Evolutionary conservation across 2,329 filamentous ascomycete genomes (phyloP).

Genomic region (Paecilomyces sp.): DNA sequence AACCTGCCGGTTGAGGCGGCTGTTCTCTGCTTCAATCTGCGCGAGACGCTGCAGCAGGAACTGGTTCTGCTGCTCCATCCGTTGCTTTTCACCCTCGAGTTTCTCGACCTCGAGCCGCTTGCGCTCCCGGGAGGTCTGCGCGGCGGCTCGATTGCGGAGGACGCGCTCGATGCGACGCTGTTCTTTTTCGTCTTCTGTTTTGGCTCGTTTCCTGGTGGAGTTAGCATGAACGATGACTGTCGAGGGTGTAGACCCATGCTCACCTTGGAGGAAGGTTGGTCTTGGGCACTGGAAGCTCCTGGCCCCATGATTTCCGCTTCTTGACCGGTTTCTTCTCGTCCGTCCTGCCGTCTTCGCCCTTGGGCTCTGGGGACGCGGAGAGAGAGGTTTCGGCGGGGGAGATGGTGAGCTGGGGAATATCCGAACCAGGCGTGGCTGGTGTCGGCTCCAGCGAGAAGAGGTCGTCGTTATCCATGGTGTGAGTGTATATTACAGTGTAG

Average conservation of each 20-base stretch:
- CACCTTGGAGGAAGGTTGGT: constrained; percentile 89
- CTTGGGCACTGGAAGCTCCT: constrained; percentile 92
- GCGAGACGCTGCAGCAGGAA: constrained; percentile 59
- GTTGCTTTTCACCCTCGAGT: constrained; percentile 58
- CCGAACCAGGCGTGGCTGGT: constrained; percentile 22
- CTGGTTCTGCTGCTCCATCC: constrained; percentile 64
- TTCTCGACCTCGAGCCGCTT: constrained; percentile 86
- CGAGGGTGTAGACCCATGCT: constrained; percentile 13
- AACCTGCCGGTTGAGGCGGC: constrained; percentile 43
- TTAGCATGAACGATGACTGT: constrained; percentile 2
- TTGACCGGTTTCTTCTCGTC: constrained; percentile 69
- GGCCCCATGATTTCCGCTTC: constrained; percentile 98
- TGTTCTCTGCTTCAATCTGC: constrained; percentile 52
- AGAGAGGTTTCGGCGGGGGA: constrained; percentile 35
- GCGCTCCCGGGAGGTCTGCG: constrained; percentile 91
- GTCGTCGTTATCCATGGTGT: constrained; percentile 22
- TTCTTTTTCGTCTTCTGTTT: constrained; percentile 98
- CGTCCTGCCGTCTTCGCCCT: constrained; percentile 15
- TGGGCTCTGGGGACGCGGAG: constrained; percentile 16
- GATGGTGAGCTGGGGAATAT: constrained; percentile 31
- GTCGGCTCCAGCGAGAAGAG: constrained; percentile 24
- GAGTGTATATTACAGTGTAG: background rate
- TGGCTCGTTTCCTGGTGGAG: constrained; percentile 73
- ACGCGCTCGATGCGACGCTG: constrained; percentile 96
- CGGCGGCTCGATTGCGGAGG: constrained; percentile 88